Base-by-base conservation (phyloP, 2,329 filamentous ascomycete genomes). In the Fusarium brevicatenulatum region DNA sequence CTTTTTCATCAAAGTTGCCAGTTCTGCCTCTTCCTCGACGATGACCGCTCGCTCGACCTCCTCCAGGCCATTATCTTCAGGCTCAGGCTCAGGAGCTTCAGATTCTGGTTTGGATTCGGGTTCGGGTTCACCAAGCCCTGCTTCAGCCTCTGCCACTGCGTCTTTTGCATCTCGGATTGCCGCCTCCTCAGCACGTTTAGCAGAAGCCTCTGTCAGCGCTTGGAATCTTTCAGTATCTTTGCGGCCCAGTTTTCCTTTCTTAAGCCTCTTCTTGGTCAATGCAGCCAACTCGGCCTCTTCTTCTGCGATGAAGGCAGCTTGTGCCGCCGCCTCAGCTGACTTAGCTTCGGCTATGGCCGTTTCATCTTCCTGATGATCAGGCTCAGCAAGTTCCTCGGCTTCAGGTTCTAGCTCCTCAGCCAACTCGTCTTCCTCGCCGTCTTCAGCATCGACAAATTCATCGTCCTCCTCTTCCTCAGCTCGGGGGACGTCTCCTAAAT, bases 281-380 rank as follows among this genome's bases (percentile, higher is more conserved):
- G 79, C 80, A 23, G 81, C 81, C 28, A 83, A 82, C 74, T 86
- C 84, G 36, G 83, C 82, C 18, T 81, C 83, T 67, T 86, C 82
- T 32, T 81, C 80, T 7, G 81, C 79, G 32, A 71, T 66, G 12
- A 50, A 42, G 25, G 60, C 58, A 30, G 67, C 71, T 37, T 66
- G 59, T 12, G 43, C 62, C 30, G 66, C 73, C 21, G 60, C 71
- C 13, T 67, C 54, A 3, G 59, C 67, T 18, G 32, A 54, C 16
- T 68, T 62, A 61, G 74, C 63, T 74, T 78, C 56, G 12, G 68
- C 55, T 23, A 56, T 61, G 16, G 43, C 50, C 13, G 76, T 43
- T 16, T 77, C 79, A 36, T 79, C 77, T n/a, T 77, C 80, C 54
- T 81, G 80, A 18, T 72, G 77, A 18, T 65, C 34, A 40, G 52